phyloP scores from a whole-genome alignment of 805 yeast species.

The Blastobotrys mokoenaii region DNA sequence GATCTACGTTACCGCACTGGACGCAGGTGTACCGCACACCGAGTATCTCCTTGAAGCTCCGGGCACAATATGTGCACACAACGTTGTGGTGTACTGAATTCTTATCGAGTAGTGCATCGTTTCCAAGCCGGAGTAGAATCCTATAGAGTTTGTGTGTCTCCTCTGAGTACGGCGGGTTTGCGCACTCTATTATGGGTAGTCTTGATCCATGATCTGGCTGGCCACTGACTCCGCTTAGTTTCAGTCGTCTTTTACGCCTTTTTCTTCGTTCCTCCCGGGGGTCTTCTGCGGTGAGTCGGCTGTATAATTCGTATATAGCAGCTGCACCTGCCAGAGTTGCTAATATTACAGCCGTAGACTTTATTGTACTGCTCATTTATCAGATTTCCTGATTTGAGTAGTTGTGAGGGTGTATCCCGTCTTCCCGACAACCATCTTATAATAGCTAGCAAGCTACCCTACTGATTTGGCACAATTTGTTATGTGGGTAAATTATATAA shows the following conservation, averaged over 20 bases:
- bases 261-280: not conserved
- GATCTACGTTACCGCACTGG: constrained; percentile 41
- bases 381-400: too few relatives aligned
- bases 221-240: not conserved
- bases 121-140: not conserved
- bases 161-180: not conserved
- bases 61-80: constrained; percentile 28
- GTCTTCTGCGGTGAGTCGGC: not conserved
- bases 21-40: constrained; percentile 44
- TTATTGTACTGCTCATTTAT: too few relatives aligned
- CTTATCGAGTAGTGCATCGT: not conserved
- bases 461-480: too few relatives aligned
- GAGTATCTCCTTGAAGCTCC: constrained; percentile 17
- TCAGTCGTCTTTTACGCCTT: not conserved
- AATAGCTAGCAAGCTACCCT: too few relatives aligned
- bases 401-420: too few relatives aligned
- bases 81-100: constrained; percentile 1
- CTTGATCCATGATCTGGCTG: not conserved
- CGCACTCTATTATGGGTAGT: not conserved
- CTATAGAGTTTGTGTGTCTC: constrained; percentile 2
- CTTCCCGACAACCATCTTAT: too few relatives aligned
- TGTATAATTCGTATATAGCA: not conserved
- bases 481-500: too few relatives aligned
- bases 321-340: too few relatives aligned
- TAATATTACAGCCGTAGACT: too few relatives aligned